Evolutionary conservation across 208 protist genomes (phyloP).

Genomic region (Spironucleus salmonicida): DNA sequence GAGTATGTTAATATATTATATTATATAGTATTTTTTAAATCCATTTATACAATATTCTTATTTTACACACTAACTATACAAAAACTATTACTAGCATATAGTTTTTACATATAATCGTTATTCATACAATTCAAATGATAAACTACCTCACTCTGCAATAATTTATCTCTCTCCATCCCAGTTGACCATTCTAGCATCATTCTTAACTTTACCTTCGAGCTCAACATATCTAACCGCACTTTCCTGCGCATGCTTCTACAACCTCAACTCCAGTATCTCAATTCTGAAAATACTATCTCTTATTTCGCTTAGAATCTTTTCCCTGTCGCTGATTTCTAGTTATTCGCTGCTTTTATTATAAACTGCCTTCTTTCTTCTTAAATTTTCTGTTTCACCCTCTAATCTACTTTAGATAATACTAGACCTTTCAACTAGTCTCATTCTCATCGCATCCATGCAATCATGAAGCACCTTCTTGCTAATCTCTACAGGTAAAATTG

Average conservation of each 20-base stretch:
- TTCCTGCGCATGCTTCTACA: background rate
- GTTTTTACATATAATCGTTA: too few relatives aligned
- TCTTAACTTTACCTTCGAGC: background rate
- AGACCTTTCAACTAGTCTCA: conserved; percentile 6
- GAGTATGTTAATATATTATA: too few relatives aligned
- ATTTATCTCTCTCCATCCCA: too few relatives aligned
- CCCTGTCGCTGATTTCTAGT: background rate
- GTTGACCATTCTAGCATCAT: conserved; percentile 2
- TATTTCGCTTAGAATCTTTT: background rate
- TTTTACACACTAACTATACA: too few relatives aligned
- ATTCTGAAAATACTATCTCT: conserved; percentile 17
- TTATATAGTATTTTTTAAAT: too few relatives aligned
- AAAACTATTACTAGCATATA: too few relatives aligned
- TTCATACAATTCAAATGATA: too few relatives aligned
- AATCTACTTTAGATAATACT: conserved; percentile 2
- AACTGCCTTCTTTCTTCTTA: background rate
- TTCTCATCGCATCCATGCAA: background rate
- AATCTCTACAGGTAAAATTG: background rate
- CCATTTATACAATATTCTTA: too few relatives aligned
- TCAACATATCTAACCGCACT: background rate
- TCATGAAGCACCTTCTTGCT: background rate
- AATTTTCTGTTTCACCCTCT: conserved; percentile 11
- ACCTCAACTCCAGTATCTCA: conserved; percentile 4
- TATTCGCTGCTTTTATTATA: conserved; percentile 9
- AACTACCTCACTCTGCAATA: too few relatives aligned